Evolutionary conservation across 768 basidiomycete species (phyloP).

Genomic region (Pisolithus sp.): DNA sequence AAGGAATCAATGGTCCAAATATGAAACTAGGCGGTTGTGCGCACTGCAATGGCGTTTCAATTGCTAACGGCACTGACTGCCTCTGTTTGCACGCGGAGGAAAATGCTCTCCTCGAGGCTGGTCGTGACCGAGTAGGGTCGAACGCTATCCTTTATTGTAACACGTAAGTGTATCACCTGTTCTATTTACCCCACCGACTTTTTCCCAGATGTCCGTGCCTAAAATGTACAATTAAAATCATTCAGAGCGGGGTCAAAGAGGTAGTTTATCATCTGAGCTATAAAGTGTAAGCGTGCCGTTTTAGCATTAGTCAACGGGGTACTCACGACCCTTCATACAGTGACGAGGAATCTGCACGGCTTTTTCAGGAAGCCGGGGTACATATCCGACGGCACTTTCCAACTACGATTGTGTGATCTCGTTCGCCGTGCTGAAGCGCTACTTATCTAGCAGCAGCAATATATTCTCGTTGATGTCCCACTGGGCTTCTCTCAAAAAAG

Average conservation of each 20-base stretch:
- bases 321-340: slow-evolving; percentile 31
- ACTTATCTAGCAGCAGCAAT: slow-evolving; percentile 20
- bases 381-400: slow-evolving; percentile 65
- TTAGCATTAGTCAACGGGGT: neutral
- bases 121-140: slow-evolving; percentile 78
- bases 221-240: slow-evolving; percentile 95
- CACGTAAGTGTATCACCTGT: slow-evolving; percentile 55
- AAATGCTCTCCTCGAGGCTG: slow-evolving; percentile 92
- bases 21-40: slow-evolving; percentile 78
- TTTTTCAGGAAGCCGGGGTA: slow-evolving; percentile 82
- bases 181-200: neutral
- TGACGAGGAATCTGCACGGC: slow-evolving; percentile 72
- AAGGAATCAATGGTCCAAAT: slow-evolving; percentile 11
- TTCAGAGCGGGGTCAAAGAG: slow-evolving; percentile 85
- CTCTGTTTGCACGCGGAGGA: slow-evolving; percentile 97
- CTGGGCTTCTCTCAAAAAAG: slow-evolving; percentile 45
- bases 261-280: slow-evolving; percentile 95
- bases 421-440: slow-evolving; percentile 15
- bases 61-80: slow-evolving; percentile 60
- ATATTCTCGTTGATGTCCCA: slow-evolving; percentile 57
- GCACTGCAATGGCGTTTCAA: slow-evolving; percentile 59
- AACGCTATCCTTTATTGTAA: slow-evolving; percentile 95
- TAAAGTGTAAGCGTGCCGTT: slow-evolving; percentile 66
- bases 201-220: slow-evolving; percentile 86
- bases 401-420: slow-evolving; percentile 20